Evolutionary conservation across 2,329 filamentous ascomycete species (phyloP).

Genomic region (Monosporascus cannonballus): DNA sequence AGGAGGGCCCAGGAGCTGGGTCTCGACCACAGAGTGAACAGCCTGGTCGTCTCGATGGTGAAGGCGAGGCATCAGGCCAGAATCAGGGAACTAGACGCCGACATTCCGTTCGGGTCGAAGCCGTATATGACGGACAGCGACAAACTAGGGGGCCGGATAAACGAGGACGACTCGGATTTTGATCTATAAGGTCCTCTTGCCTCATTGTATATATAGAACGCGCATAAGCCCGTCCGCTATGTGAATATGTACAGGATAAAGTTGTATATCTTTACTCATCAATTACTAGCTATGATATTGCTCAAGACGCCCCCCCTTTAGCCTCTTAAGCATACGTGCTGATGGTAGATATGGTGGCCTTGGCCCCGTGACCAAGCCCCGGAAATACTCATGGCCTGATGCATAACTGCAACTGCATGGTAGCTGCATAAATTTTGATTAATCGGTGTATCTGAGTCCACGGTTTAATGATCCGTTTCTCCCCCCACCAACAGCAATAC

Average conservation of each 20-base stretch:
- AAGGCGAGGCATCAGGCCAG: conserved; percentile 54
- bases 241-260: too few relatives aligned
- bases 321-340: too few relatives aligned
- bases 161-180: conserved; percentile 3
- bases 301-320: too few relatives aligned
- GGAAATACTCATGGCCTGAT: too few relatives aligned
- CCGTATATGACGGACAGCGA: conserved; percentile 23
- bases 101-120: conserved; percentile 14
- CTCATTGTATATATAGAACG: not conserved
- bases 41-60: conserved; percentile 66
- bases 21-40: conserved; percentile 66
- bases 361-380: too few relatives aligned
- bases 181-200: not conserved
- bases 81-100: conserved; percentile 22
- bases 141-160: conserved; percentile 13
- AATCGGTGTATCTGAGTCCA: too few relatives aligned
- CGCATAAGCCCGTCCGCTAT: too few relatives aligned
- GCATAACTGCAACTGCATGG: too few relatives aligned
- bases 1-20: conserved; percentile 65
- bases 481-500: not conserved
- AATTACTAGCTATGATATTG: too few relatives aligned
- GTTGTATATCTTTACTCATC: too few relatives aligned
- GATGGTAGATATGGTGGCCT: too few relatives aligned
- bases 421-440: too few relatives aligned
- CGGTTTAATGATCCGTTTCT: not conserved